Base-by-base conservation (phyloP, 148 eudicot genomes). In the Rhododendron ovatum region DNA sequence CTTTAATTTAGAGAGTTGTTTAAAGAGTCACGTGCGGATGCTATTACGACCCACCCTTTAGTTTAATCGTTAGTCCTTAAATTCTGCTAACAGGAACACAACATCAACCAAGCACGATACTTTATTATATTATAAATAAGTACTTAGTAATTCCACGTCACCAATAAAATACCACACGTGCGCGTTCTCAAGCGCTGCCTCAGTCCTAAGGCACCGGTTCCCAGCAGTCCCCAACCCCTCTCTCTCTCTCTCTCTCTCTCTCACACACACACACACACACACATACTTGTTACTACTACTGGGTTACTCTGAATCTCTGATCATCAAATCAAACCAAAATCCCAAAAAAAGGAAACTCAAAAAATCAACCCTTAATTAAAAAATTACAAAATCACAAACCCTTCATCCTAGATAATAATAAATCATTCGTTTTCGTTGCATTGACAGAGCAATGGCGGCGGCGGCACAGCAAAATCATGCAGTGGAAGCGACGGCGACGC, bases 401-500 rank as follows among this genome's bases (percentile, higher is more conserved):
- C 14, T 41, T 71, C 48, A 18, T 6, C 57, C 22, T 26, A 69
- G 61, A 28, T n/a, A 26, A 14, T 41, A 10, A n/a, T 69, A 14
- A 61, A 61, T 22, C 3, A 1, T 28, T 71, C 74, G 9, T 41
- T 84, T 30, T 71, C 50, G 50, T 47, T 39, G 41, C 41, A 39
- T 47, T 47, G 50, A 47, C 5, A 9, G 50, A 7, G 78, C 33
- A 69, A 83, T 84, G 85, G 63, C 85, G 39, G 20, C 63, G 30
- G 28, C 26, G 67, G 41, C 41, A 39, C 41, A 39, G 5, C 41
- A 39, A 39, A 39, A 39, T 39, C 41, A 39, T 39, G 24, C 20
- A 51, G 85, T 74, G 50, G 30, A 75, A 47, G 86, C 71, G 50
- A 50, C 75, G 61, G 33, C 26, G 85, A 39, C 79, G 51, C 69